Evolutionary conservation across 495 filamentous ascomycete genomes (phyloP).

Genomic region (Parmelia sp.): DNA sequence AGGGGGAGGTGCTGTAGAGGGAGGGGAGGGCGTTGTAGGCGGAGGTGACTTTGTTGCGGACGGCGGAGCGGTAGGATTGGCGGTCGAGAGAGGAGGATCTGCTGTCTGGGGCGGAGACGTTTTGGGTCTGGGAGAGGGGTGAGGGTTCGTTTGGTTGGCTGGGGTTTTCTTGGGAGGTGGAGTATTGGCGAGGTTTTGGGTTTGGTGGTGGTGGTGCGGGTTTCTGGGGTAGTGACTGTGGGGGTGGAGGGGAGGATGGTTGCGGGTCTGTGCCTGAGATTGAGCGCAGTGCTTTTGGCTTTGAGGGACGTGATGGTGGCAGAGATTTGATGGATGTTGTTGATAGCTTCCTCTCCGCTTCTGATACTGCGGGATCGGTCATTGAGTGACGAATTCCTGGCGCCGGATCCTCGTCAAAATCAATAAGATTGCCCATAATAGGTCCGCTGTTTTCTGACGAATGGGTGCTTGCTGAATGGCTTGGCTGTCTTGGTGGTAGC

Average conservation of each 20-base stretch:
- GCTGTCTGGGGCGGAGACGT: conserved; percentile 31
- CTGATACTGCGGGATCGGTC: conserved; percentile 26
- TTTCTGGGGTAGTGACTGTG: conserved; percentile 36
- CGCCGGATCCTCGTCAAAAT: conserved; percentile 51
- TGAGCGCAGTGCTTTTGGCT: conserved; percentile 58
- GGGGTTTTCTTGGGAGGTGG: conserved; percentile 22
- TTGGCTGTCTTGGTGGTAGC: conserved; percentile 29
- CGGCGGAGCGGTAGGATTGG: conserved; percentile 31
- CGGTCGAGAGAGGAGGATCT: conserved; percentile 31
- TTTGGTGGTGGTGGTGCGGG: conserved; percentile 39
- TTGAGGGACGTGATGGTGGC: conserved; percentile 57
- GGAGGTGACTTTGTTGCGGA: conserved; percentile 35
- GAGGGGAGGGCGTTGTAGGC: conserved; percentile 47
- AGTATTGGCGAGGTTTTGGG: conserved; percentile 33
- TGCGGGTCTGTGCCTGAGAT: conserved; percentile 23
- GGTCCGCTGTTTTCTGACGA: conserved; percentile 32
- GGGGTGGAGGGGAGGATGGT: conserved; percentile 7
- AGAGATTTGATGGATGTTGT: conserved; percentile 16
- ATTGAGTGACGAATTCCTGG: conserved; percentile 33
- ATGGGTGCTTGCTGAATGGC: conserved; percentile 15
- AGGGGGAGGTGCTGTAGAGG: conserved; percentile 14
- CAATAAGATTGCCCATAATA: conserved; percentile 54
- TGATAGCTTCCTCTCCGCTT: conserved; percentile 17
- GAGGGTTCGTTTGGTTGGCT: conserved; percentile 21
- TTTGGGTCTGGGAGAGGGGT: conserved; percentile 30